phyloP scores from a whole-genome alignment of 1,139 yeast species.

The Diutina siamensis region DNA sequence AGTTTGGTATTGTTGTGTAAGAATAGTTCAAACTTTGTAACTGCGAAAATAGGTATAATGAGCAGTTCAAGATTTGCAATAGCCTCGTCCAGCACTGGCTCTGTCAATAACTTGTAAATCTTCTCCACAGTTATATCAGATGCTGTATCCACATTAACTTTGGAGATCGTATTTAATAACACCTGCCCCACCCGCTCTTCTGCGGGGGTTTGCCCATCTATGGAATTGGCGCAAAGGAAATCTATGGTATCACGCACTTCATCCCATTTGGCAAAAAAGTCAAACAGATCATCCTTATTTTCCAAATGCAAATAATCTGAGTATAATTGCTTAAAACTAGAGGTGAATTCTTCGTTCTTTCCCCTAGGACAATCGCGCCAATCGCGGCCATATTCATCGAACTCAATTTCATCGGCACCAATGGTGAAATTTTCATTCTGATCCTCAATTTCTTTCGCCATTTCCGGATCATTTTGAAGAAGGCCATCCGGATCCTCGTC shows the following conservation, averaged over 20 bases:
- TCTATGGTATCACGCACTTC: slow-evolving; percentile 14
- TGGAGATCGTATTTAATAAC: slow-evolving; percentile 38
- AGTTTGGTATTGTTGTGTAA: slow-evolving; percentile 27
- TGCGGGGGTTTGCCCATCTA: slow-evolving; percentile 19
- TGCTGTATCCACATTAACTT: slow-evolving; percentile 15
- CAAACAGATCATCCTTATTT: slow-evolving; percentile 11
- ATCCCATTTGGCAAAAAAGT: background rate
- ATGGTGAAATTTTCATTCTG: slow-evolving; percentile 9
- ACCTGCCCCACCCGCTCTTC: slow-evolving; percentile 26
- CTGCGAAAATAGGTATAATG: slow-evolving; percentile 28
- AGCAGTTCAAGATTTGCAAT: slow-evolving; percentile 17
- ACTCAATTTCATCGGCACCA: slow-evolving; percentile 23
- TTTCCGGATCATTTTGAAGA: too few relatives aligned
- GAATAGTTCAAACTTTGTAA: slow-evolving; percentile 27
- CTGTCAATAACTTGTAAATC: slow-evolving; percentile 24
- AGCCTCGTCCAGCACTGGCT: slow-evolving; percentile 18
- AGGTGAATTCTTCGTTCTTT: slow-evolving; percentile 23
- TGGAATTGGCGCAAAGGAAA: slow-evolving; percentile 14
- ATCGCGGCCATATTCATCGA: slow-evolving; percentile 50
- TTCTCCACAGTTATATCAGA: slow-evolving; percentile 33
- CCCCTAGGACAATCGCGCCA: slow-evolving; percentile 65
- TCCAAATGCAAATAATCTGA: slow-evolving; percentile 12
- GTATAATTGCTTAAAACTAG: slow-evolving; percentile 12
- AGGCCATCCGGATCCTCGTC: slow-evolving; percentile 7
- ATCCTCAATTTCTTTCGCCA: too few relatives aligned